Conservation (phyloP, 345 rosid species). For the Dipteronia sinensis region DNA sequence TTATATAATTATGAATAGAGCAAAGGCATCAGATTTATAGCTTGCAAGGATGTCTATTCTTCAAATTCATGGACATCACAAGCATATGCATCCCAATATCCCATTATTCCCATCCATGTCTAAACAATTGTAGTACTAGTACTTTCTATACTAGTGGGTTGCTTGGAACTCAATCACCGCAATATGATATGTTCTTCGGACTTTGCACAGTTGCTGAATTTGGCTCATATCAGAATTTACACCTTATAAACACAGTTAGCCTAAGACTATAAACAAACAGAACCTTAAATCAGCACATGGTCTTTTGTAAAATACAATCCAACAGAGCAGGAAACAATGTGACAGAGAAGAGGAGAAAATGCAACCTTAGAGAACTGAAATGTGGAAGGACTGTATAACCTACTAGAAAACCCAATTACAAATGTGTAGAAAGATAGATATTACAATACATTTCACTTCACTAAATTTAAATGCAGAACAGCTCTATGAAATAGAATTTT, state of each 20-base stretch:
- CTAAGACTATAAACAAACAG: background rate
- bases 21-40: background rate
- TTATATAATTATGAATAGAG: background rate
- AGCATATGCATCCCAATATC: no score
- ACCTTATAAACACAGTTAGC: background rate
- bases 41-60: background rate
- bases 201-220: background rate
- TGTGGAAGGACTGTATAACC: background rate
- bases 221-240: background rate
- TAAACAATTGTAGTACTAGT: background rate
- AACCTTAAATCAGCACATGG: background rate
- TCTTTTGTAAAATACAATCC: background rate
- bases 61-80: conserved; percentile 1
- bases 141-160: background rate
- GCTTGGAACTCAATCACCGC: background rate
- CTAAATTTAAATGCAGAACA: background rate
- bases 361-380: background rate
- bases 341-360: background rate
- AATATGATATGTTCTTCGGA: background rate
- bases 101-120: background rate
- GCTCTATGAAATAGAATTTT: background rate
- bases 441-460: background rate
- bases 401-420: background rate
- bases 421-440: background rate
- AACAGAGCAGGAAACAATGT: background rate